Percentiles rank a stretch among this genome's conserved stretches.
Evolutionary conservation across 768 basidiomycete species (phyloP).

Genomic region (Leccinellum luteum): DNA sequence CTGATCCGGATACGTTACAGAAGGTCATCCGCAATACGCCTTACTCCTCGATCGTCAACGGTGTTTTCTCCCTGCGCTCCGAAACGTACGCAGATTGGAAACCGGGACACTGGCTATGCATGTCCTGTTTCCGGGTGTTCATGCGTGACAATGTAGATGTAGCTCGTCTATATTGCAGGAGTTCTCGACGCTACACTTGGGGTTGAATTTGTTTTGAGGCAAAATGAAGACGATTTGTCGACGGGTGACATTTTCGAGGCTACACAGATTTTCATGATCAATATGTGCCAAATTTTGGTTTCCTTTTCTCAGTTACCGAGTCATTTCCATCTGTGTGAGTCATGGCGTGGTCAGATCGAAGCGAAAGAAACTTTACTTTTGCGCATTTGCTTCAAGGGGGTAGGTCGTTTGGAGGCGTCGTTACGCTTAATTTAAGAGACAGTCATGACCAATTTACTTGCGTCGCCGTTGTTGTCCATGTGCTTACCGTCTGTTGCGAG

Average conservation of each 20-base stretch:
- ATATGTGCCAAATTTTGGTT: not conserved
- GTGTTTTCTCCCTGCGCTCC: slow-evolving; percentile 4
- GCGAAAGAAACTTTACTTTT: no score
- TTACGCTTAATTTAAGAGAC: no score
- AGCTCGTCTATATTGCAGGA: not conserved
- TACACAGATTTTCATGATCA: not conserved
- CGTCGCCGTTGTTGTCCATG: no score
- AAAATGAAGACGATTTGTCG: not conserved
- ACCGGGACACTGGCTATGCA: slow-evolving; percentile 14
- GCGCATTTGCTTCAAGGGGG: no score
- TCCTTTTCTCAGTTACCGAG: not conserved
- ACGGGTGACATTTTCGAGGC: not conserved
- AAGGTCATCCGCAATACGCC: slow-evolving; percentile 4
- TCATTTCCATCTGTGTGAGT: not conserved
- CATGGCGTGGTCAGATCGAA: no score
- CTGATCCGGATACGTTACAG: not conserved
- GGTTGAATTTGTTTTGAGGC: not conserved
- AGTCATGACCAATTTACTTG: no score
- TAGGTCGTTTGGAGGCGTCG: no score
- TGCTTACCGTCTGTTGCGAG: not conserved
- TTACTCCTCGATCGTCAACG: slow-evolving; percentile 3
- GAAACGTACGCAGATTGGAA: slow-evolving; percentile 4
- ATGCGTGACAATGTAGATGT: slow-evolving; percentile 8
- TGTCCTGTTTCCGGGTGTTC: slow-evolving; percentile 8
- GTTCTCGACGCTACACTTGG: not conserved